Percentiles rank a stretch among this genome's conserved stretches.
Evolutionary conservation across 2,329 filamentous ascomycete species (phyloP).

Genomic region (Colletotrichum musicola): DNA sequence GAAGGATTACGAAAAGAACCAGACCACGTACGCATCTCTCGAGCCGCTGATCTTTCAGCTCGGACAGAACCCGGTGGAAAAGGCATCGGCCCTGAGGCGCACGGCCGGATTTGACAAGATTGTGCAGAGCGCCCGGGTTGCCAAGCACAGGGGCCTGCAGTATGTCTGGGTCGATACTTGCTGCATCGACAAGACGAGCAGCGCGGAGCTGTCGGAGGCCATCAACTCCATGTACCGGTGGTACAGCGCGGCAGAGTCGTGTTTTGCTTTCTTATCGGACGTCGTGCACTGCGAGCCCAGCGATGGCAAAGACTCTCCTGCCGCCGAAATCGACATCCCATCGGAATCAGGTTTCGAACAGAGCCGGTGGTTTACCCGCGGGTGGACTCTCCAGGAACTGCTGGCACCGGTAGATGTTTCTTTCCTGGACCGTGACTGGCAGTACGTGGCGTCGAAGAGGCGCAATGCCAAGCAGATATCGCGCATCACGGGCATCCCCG

Average conservation of each 20-base stretch:
- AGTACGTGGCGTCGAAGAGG: slow-evolving; percentile 38
- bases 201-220: slow-evolving; percentile 48
- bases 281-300: slow-evolving; percentile 15
- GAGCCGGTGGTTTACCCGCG: slow-evolving; percentile 9
- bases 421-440: slow-evolving; percentile 41
- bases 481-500: slow-evolving; percentile 48
- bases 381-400: slow-evolving; percentile 37
- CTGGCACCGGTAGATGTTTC: slow-evolving; percentile 36
- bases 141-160: slow-evolving; percentile 39
- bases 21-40: background rate
- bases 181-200: slow-evolving; percentile 50
- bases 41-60: background rate
- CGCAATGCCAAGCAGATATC: slow-evolving; percentile 1
- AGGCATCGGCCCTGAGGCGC: background rate
- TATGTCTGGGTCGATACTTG: slow-evolving; percentile 54
- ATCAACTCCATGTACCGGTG: slow-evolving; percentile 47
- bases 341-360: slow-evolving; percentile 21
- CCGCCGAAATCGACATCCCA: background rate
- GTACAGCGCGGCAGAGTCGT: slow-evolving; percentile 49
- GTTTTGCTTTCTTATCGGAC: slow-evolving; percentile 49
- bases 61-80: background rate
- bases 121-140: slow-evolving; percentile 21
- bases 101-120: slow-evolving; percentile 31
- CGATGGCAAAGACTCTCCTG: background rate
- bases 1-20: slow-evolving; percentile 28